Base-by-base conservation (phyloP, 2,329 filamentous ascomycete genomes). In the Xylaria multiplex region DNA sequence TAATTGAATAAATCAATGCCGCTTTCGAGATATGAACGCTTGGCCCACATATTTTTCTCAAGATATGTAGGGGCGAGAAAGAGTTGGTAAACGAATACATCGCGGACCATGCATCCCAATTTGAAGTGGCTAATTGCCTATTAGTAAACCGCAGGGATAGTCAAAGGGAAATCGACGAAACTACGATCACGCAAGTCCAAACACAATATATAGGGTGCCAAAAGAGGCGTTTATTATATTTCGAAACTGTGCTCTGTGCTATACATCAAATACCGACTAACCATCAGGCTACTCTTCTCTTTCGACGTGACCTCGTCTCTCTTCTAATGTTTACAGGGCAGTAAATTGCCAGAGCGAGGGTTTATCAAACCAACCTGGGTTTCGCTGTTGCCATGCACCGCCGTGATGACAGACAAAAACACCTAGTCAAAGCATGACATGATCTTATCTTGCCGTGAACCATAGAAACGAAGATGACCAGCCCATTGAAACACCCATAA, bases 401-500 rank as follows among this genome's bases (percentile, higher is more conserved):
- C 57, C 53, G 27, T 43, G 27, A 43, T 52, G 37, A 30, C 45
- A 48, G 13, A 27, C 53, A 37, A 52, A 55, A 42, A 55, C 45
- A 62, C 43, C 2, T 27, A 43, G 50, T 52, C 45, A 37, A 54
- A 14, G 24, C 14, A 24, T 61, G 32, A n/a, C 11, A 52, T 54
- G 13, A 27, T 59, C 42, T 37, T 54, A 45, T 53, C 46, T 57
- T 56, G 52, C 62, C 53, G 45, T 27, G 61, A 64, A 68, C 57
- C 63, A 59, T 68, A 69, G 60, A 68, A 66, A 60, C 40, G 66
- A 69, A 68, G 37, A 54, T 45, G 24, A 49, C 52, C 62, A 66
- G 62, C 67, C 67, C 64, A 56, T 45, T 60, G 52, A 37, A 45
- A 57, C 67, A 30, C 19, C 55, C 59, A 50, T 30, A 49, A 5